Base-by-base conservation (phyloP, 495 filamentous ascomycete species). In the Penicillium cinerascens region DNA sequence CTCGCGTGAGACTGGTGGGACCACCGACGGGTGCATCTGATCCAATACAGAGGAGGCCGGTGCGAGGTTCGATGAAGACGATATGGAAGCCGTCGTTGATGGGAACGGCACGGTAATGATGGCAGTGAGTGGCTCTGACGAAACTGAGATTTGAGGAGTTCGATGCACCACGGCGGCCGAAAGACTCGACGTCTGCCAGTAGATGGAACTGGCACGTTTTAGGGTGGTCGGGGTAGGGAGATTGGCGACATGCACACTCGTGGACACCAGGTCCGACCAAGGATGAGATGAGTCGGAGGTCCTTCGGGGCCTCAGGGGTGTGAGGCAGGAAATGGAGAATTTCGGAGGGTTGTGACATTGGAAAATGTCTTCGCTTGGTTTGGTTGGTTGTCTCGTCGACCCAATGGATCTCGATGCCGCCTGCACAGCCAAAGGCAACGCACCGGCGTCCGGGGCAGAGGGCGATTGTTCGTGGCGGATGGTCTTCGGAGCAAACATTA, bases 391-490 rank as follows among this genome's bases (percentile, higher is more conserved):
- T 56, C 37, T 81, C 79, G 60, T 88, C 85, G 22, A 87, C 70
- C 85, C 87, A 90, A 55, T 87, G 84, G 8, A 91, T 66, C 55
- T 91, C 85, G 38, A 90, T 83, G 7, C 87, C 84, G 8, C 75
- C 72, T 20, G 76, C 73, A 44, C 82, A 88, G 16, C 87, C 87
- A 70, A 89, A 89, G 2, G 86, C 87, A 11, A 88, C 80, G 58
- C 84, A 87, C 17, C 78, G 77, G 26, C 84, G 77, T 26, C 83
- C 80, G 10, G 87, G 87, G 51, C 82, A 88, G 43, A 91, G 80
- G 1, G 87, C 82, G 5, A 90, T 79, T 10, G 80, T 85, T 47
- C 79, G 78, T 5, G 87, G 86, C 17, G 82, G 81, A 51, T 88
- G 82, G 48, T 87, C 79, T 9, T 78, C 72, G 1, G 79, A 83